phyloP scores from a whole-genome alignment of 129 eudicot species.

The Artemisia argyi region DNA sequence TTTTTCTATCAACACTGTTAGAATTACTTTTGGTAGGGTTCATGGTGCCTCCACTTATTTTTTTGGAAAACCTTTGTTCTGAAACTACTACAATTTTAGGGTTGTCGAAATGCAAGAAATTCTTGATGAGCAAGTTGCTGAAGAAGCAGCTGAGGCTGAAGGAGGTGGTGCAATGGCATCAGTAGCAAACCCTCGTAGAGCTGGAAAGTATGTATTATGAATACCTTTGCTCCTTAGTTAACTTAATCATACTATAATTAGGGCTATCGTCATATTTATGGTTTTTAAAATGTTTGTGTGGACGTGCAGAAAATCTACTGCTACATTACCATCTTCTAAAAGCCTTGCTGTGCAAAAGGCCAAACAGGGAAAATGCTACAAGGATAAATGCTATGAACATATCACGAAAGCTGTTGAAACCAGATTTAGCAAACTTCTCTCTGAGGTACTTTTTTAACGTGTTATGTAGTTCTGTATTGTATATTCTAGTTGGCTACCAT shows the following conservation, averaged over 20 bases:
- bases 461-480: constrained; percentile 16
- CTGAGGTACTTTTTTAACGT: constrained; percentile 57
- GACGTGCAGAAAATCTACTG: constrained; percentile 55
- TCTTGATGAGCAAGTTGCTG: constrained; percentile 89
- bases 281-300: constrained; percentile 13
- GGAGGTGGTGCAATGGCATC: constrained; percentile 94
- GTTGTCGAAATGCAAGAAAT: constrained; percentile 99
- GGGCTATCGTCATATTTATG: neutral
- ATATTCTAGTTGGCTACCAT: constrained; percentile 1
- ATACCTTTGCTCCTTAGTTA: neutral
- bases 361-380: constrained; percentile 92
- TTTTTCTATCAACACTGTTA: constrained; percentile 17
- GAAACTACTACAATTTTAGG: constrained; percentile 37
- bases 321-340: constrained; percentile 51
- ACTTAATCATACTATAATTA: neutral
- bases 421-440: constrained; percentile 66
- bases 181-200: constrained; percentile 81
- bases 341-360: constrained; percentile 65
- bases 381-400: constrained; percentile 93
- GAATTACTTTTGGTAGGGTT: constrained; percentile 8
- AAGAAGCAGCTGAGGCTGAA: constrained; percentile 99
- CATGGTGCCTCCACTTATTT: constrained; percentile 7
- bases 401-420: constrained; percentile 80
- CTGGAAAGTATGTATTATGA: constrained; percentile 60
- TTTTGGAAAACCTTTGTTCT: constrained; percentile 16